phyloP scores from a whole-genome alignment of 2,329 filamentous ascomycete genomes.

The Claviceps cyperi region DNA sequence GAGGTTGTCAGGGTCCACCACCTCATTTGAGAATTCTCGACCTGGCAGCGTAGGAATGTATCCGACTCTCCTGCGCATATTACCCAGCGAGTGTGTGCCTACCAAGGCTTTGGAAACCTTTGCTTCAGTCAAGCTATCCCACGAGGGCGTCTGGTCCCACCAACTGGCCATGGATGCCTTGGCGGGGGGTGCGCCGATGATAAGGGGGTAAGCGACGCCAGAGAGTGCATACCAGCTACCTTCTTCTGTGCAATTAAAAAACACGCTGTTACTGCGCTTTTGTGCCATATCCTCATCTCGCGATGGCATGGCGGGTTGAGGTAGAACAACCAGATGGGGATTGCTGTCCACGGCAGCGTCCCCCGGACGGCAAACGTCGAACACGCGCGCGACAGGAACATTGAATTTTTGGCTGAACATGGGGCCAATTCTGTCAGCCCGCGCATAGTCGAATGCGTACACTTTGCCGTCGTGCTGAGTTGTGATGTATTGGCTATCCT shows the following conservation, averaged over 20 bases:
- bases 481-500: slow-evolving; percentile 82
- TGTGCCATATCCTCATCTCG: slow-evolving; percentile 34
- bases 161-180: slow-evolving; percentile 31
- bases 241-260: slow-evolving; percentile 72
- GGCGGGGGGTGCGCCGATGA: slow-evolving; percentile 49
- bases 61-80: slow-evolving; percentile 14
- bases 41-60: slow-evolving; percentile 25
- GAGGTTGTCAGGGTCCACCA: slow-evolving; percentile 20
- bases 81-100: slow-evolving; percentile 51
- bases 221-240: slow-evolving; percentile 93
- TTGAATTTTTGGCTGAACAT: slow-evolving; percentile 56
- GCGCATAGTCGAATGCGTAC: slow-evolving; percentile 60
- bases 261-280: slow-evolving; percentile 51
- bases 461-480: slow-evolving; percentile 74
- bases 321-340: slow-evolving; percentile 67
- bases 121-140: slow-evolving; percentile 24
- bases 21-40: slow-evolving; percentile 12
- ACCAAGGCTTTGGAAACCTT: slow-evolving; percentile 49
- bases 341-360: slow-evolving; percentile 48
- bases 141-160: slow-evolving; percentile 27
- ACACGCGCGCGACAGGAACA: slow-evolving; percentile 73
- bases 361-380: slow-evolving; percentile 68
- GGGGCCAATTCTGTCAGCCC: slow-evolving; percentile 33
- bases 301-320: slow-evolving; percentile 60
- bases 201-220: slow-evolving; percentile 70